Base-by-base conservation (phyloP, 2,329 filamentous ascomycete genomes). In the Arthrobotrys entomopaga region DNA sequence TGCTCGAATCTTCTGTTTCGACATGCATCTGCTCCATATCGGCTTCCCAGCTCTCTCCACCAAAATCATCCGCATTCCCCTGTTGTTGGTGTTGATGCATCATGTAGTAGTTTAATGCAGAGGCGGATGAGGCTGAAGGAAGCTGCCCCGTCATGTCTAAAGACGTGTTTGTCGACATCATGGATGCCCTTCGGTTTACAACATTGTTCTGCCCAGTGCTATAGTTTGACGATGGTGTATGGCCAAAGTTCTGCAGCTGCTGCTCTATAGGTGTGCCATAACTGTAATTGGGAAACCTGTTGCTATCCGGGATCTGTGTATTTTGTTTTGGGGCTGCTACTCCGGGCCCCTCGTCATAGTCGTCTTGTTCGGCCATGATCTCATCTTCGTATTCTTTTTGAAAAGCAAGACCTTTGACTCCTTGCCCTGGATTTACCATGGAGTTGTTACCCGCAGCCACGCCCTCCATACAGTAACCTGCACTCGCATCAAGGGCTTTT, bases 401-500 rank as follows among this genome's bases (percentile, higher is more conserved):
- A 42, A 74, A 74, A 13, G 70, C 42, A 59, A 74, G 70, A 26
- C 70, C 71, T 26, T 75, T 75, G 16, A 56, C 59, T n/a, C 59
- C 71, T 10, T 53, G 50, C 15, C 53, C 65, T 6, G 46, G 43
- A 43, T 46, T 48, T 8, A 38, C 20, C 43, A 13, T 26, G 22
- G 48, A 10, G 42, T 61, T 67, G 54, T 16, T 54, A 0, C 46
- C 65, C 19, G 65, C 54, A 42, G 65, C 65, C 7, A 75, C 71
- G 8, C 71, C 65, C 40, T 75, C 71, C 24, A 75, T 75, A 48
- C 71, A 75, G 29, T 78, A 77, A 13, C 77, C 78, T 7, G 77
- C 77, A 43, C 77, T 78, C 10, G 77, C 76, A 69, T 92, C 90
- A 49, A 93, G 83, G 85, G 91, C 91, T 1, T 89, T 89, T 83